Evolutionary conservation across 1,284 basidiomycete species (phyloP), one percentile per base, ranked within the genome.

Genomic region (Ustilago esculenta): DNA sequence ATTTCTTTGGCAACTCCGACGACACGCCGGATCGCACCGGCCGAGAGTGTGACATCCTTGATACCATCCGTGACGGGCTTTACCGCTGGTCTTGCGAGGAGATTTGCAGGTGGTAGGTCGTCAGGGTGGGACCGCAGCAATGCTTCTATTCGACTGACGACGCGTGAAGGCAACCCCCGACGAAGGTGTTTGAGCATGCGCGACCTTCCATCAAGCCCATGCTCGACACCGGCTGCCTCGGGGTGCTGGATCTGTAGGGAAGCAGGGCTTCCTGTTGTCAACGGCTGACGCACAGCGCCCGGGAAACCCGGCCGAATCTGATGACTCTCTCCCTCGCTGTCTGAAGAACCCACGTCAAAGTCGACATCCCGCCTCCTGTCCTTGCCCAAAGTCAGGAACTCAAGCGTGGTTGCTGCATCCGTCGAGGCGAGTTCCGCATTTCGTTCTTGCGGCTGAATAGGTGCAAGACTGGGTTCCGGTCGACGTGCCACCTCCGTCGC

Each of bases 151-250:
- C 57, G 53, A 18, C 36, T 30, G 34, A 61, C 53, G 1, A 61
- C 54, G n/a, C 50, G 48, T 42, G 53, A 23, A 21, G 57, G 65
- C 23, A 68, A 33, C 5, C 45, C 53, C 3, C 53, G 65, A 17
- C 53, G 65, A 12, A 68, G 65, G 34, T 68, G 65, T 34, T 61
- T 68, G 34, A 68, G 54, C 40, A 68, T 52, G n/a, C 53, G 57
- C 18, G 54, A 47, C 24, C 46, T 52, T 5, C 44, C 42, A 15
- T 53, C 61, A 9, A 15, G 5, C 41, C 40, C 45, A n/a, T 21
- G n/a, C 5, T 23, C 50, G 11, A 25, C 20, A 4, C 17, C 18
- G 1, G 14, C 33, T 14, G 18, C 46, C 24, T 44, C 61, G 8
- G 35, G 9, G 15, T 49, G 30, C 21, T 33, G 44, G 1, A 14